Conservation (phyloP, 495 filamentous ascomycete genomes). For the Neurospora sp. region DNA sequence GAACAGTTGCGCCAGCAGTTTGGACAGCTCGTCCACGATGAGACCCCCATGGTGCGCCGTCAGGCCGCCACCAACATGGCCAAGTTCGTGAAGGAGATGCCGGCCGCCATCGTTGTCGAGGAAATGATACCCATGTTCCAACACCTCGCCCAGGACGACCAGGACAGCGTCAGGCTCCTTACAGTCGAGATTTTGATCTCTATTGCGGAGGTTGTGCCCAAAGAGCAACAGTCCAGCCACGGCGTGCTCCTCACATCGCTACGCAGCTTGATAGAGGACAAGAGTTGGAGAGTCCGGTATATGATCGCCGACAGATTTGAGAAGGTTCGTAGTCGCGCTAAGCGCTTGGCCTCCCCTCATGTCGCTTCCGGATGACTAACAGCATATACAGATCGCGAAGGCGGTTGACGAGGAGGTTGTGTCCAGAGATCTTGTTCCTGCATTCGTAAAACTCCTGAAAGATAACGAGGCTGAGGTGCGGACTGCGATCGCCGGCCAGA, state of each 20-base stretch:
- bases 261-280: conserved; percentile 90
- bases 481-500: conserved; percentile 93
- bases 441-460: conserved; percentile 95
- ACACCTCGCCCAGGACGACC: conserved; percentile 88
- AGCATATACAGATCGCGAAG: conserved; percentile 67
- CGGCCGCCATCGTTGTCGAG: conserved; percentile 77
- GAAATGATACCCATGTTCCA: conserved; percentile 99
- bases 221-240: conserved; percentile 94
- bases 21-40: conserved; percentile 85
- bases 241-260: conserved; percentile 83
- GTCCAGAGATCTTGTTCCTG: conserved; percentile 82
- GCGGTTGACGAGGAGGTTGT: conserved; percentile 97
- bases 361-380: background rate
- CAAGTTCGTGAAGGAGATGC: conserved; percentile 96
- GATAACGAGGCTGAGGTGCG: conserved; percentile 96
- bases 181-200: conserved; percentile 95
- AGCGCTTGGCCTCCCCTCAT: background rate
- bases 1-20: conserved; percentile 86
- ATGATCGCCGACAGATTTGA: conserved; percentile 99
- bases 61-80: conserved; percentile 92
- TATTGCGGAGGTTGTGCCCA: conserved; percentile 93
- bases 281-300: conserved; percentile 97
- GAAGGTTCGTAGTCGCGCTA: conserved; percentile 50
- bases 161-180: conserved; percentile 91
- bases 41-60: conserved; percentile 97